Evolutionary conservation across 139 green algal species (phyloP).

Genomic region (Haematococcus lacustris): DNA sequence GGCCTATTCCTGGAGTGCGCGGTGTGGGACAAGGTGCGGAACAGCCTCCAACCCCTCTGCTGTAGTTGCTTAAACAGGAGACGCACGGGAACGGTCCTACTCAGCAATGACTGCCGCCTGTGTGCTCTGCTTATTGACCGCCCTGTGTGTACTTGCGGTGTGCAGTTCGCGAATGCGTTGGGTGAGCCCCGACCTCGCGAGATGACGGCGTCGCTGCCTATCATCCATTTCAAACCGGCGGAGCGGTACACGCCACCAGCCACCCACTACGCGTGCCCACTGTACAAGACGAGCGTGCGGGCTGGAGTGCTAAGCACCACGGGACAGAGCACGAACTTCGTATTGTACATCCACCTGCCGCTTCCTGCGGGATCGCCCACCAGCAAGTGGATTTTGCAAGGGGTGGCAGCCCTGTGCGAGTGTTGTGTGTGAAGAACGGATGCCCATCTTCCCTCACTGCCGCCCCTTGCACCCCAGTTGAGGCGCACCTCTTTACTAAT

Average conservation of each 20-base stretch:
- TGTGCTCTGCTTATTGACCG: too few relatives aligned
- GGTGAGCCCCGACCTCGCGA: slow-evolving; percentile 10
- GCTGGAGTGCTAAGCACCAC: slow-evolving; percentile 65
- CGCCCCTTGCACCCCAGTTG: too few relatives aligned
- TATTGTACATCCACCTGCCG: slow-evolving; percentile 56
- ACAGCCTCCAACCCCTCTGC: too few relatives aligned
- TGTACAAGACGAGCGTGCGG: slow-evolving; percentile 68
- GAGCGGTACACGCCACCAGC: background rate
- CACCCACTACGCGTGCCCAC: slow-evolving; percentile 52
- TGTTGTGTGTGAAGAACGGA: slow-evolving; percentile 41
- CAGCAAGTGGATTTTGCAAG: slow-evolving; percentile 62
- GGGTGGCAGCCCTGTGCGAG: slow-evolving; percentile 60
- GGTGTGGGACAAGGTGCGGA: slow-evolving; percentile 42
- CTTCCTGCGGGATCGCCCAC: slow-evolving; percentile 33
- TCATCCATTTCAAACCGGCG: slow-evolving; percentile 26
- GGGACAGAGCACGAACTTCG: slow-evolving; percentile 68
- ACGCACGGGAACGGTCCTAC: too few relatives aligned
- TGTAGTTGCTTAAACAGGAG: too few relatives aligned
- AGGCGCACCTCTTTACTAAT: too few relatives aligned
- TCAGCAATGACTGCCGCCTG: too few relatives aligned
- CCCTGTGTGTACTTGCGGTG: too few relatives aligned
- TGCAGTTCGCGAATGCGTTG: slow-evolving; percentile 5
- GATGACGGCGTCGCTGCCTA: slow-evolving; percentile 30
- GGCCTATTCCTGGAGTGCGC: slow-evolving; percentile 72
- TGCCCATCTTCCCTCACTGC: background rate